Conservation (phyloP, 2,329 filamentous ascomycete genomes). For the Bipolaris gigantea region DNA sequence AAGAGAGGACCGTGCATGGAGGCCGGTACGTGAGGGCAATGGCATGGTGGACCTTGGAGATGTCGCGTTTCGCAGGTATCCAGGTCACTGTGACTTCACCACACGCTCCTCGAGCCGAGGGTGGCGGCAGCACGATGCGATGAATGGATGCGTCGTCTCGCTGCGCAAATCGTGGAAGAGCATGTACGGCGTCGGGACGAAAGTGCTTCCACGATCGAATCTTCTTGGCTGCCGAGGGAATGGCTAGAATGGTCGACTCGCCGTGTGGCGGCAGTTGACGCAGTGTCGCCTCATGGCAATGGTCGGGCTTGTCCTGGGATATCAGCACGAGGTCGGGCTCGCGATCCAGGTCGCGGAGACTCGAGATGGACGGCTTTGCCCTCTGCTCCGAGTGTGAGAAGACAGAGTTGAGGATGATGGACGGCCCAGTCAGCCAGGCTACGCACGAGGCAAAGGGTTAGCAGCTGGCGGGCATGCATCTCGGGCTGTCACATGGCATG, state of each 20-base stretch:
- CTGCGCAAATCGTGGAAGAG: conserved; percentile 49
- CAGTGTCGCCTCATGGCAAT: conserved; percentile 71
- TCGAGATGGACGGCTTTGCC: conserved; percentile 58
- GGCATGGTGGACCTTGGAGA: conserved; percentile 65
- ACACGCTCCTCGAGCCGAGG: conserved; percentile 54
- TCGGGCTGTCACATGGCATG: neutral
- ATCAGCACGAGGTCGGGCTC: conserved; percentile 61
- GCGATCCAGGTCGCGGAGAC: conserved; percentile 57
- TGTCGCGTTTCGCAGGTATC: conserved; percentile 62
- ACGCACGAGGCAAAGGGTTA: neutral
- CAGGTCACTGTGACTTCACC: conserved; percentile 74
- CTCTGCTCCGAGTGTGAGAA: conserved; percentile 64
- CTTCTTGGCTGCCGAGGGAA: conserved; percentile 64
- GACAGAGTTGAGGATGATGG: conserved; percentile 61
- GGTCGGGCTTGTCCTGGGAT: conserved; percentile 66
- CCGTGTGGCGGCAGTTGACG: conserved; percentile 61
- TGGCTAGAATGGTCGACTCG: conserved; percentile 66
- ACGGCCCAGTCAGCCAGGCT: conserved; percentile 65
- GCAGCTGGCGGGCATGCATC: neutral
- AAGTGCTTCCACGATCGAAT: conserved; percentile 73
- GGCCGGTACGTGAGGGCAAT: conserved; percentile 73
- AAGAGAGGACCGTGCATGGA: conserved; percentile 49
- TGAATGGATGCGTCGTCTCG: conserved; percentile 47
- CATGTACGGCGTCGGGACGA: conserved; percentile 51
- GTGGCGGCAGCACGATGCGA: conserved; percentile 58